These are phyloP conservation scores for Sarocladium kiliense DNA, from an alignment of 2,329 filamentous ascomycete genomes.

Conservation along the genomic window DNA sequence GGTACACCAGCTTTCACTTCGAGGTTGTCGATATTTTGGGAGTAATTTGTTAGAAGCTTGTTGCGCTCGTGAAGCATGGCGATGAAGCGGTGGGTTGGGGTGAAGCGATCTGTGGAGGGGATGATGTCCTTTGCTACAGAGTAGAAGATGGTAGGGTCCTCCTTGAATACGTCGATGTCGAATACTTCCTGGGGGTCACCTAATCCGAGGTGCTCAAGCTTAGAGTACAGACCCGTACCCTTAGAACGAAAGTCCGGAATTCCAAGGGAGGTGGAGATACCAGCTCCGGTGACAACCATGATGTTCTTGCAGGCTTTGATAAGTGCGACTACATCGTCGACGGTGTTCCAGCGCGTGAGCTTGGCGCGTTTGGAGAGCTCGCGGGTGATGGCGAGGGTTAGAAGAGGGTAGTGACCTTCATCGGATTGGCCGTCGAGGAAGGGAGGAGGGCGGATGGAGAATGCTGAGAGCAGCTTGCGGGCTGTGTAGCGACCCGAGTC, in stretches of 20 bases:
- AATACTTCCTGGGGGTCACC: constrained; percentile 93
- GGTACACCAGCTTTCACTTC: constrained; percentile 81
- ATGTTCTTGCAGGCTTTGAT: constrained; percentile 75
- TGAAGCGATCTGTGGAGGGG: constrained; percentile 72
- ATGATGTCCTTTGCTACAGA: constrained; percentile 86
- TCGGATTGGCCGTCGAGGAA: constrained; percentile 67
- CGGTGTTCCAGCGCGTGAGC: constrained; percentile 71
- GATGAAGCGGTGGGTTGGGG: constrained; percentile 93
- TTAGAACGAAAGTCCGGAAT: constrained; percentile 97
- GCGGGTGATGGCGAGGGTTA: constrained; percentile 72
- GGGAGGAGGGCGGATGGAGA: constrained; percentile 67
- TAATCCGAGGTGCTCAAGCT: constrained; percentile 71
- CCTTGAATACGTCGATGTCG: constrained; percentile 79
- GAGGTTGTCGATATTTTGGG: constrained; percentile 97
- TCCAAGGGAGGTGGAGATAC: constrained; percentile 92
- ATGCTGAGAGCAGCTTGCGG: constrained; percentile 81
- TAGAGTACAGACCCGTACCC: constrained; percentile 84
- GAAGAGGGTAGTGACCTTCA: constrained; percentile 66
- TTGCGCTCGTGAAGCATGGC: constrained; percentile 78
- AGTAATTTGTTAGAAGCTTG: constrained; percentile 94
- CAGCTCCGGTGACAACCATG: constrained; percentile 89
- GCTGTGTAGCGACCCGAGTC: constrained; percentile 65
- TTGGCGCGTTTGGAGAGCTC: constrained; percentile 81
- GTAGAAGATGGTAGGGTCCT: constrained; percentile 88
- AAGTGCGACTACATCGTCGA: constrained; percentile 80